Base-by-base conservation (phyloP, 805 yeast species). In the Kodamaea kaohsiungensis region DNA sequence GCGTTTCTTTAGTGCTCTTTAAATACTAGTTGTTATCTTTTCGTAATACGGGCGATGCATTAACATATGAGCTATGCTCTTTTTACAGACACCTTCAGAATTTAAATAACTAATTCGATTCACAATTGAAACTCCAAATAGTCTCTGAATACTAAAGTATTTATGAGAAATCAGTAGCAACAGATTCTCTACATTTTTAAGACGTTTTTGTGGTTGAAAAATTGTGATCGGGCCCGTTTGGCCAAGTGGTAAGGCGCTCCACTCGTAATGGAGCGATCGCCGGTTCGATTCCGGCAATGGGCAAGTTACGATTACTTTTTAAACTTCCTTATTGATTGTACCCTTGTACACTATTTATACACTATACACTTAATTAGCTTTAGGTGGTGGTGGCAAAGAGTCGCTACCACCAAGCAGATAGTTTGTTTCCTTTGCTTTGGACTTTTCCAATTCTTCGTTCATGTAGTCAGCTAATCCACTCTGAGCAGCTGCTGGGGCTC, bases 231-330 rank as follows among this genome's bases (percentile, higher is more conserved):
- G 22, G 79, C 79, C 78, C 77, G 73, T 75, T 74, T 75, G 80
- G 80, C 80, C 80, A 73, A 75, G 79, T 75, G 80, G 79, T 75
- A 75, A 75, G 80, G 80, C 80, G 73, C 79, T 75, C 76, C 80
- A 75, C 80, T 75, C 78, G 80, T 75, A 75, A 75, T 75, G 80
- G 76, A 75, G 79, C 78, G 79, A 75, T 73, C 80, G 79, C 70
- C 79, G 78, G 80, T 75, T 75, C 80, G 76, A 75, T 69, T 75
- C 80, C 78, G 80, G 71, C 79, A 74, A 75, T 71, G 76, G 79
- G 80, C 80, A 75, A 3, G 42, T 30, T 45, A 42, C 37, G 37
- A 46, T 46, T 46, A 15, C 13, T 13, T 46, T 35, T 33, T 30
- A n/a, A 22, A 12, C 2, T 16, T 8, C 15, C 46, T 16, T n/a